These are phyloP conservation scores for Zygosaccharomyces sapae DNA, from an alignment of 1,139 yeast genomes.

Conservation along the genomic window DNA sequence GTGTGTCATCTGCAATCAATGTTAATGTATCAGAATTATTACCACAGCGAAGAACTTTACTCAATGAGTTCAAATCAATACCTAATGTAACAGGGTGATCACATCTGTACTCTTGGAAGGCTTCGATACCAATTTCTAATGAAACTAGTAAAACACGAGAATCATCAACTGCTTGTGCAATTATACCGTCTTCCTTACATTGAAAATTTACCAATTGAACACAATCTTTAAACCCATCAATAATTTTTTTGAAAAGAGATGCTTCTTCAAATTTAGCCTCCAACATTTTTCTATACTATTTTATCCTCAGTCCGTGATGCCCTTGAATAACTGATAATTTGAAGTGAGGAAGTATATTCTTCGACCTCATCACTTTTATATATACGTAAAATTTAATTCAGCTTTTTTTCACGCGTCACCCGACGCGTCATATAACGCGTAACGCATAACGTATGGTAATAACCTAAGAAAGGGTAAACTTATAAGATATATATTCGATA, in stretches of 20 bases:
- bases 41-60: conserved; percentile 88
- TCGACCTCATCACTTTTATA: conserved; percentile 5
- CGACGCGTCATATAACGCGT: conserved; percentile 7
- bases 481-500: not conserved
- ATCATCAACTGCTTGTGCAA: conserved; percentile 96
- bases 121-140: conserved; percentile 79
- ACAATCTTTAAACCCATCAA: conserved; percentile 89
- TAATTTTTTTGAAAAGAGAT: conserved; percentile 80
- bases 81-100: conserved; percentile 93
- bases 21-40: conserved; percentile 86
- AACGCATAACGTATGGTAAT: not conserved
- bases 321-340: not conserved
- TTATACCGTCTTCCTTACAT: conserved; percentile 90
- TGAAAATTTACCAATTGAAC: conserved; percentile 94
- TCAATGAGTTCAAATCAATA: conserved; percentile 77
- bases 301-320: not conserved
- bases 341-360: not conserved
- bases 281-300: conserved; percentile 53
- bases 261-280: conserved; percentile 98
- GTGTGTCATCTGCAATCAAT: conserved; percentile 85
- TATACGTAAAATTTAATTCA: not conserved
- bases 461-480: not conserved
- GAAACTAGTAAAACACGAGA: conserved; percentile 93
- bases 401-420: conserved; percentile 8
- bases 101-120: conserved; percentile 92